Base-by-base conservation (phyloP, 2,329 filamentous ascomycete genomes). In the Chrysoporthe puriensis region DNA sequence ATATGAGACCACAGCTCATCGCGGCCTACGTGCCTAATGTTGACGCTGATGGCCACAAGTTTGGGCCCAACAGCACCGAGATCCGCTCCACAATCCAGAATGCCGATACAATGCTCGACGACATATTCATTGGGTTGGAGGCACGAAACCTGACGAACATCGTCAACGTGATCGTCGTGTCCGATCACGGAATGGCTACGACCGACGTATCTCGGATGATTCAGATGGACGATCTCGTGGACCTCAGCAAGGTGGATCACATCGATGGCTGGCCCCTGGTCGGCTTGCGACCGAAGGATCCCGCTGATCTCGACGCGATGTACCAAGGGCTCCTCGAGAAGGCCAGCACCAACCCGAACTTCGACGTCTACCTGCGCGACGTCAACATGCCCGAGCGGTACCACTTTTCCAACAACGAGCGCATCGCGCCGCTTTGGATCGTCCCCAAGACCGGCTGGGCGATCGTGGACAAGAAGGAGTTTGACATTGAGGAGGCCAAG, bases 101-200 rank as follows among this genome's bases (percentile, higher is more conserved):
- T n/a, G 94, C 92, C 1, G 96, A 99, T 77, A 80, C 79, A 1
- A 96, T 98, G 93, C 82, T 99, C 36, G 91, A 89, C 40, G 78
- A 86, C 32, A 81, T 99, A 1, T 91, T 98, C 74, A 78, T 83
- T 1, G 94, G 94, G 0, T 83, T 99, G 0, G 87, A 94, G 70
- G 80, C 86, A 59, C 89, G 96, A 61, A 97, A 98, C 76, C 81
- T 99, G 62, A 97, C 94, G 0, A 77, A 90, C 26, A 91, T 99
- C 69, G 93, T 98, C 75, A 99, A 99, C 72, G 86, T 99, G 8
- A 89, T 99, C 44, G 86, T 99, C n/a, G 95, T 99, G 2, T 97
- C 94, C 0, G 96, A 99, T 76, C 96, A 99, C 76, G 96, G 96
- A 62, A 99, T 99, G 96, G 96, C 96, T 1, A 97, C 94, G 0